Evolutionary conservation across 257 asterid species (phyloP).

Genomic region (Solanum sitiens): DNA sequence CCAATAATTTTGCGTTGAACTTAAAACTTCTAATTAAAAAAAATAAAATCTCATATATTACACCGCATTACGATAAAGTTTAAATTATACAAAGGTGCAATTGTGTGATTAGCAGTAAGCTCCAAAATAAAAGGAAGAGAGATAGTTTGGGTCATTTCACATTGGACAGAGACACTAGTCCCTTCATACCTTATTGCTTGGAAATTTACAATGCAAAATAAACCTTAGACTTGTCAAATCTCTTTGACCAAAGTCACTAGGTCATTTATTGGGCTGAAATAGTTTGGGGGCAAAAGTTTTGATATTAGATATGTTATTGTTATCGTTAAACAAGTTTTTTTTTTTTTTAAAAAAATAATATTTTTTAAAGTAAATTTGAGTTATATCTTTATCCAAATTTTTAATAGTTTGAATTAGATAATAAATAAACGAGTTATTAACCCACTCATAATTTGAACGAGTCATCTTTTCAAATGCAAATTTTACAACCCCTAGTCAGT

Average conservation of each 20-base stretch:
- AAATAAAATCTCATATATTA: too few species aligned
- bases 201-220: neutral
- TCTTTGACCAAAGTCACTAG: neutral
- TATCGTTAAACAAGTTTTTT: too few species aligned
- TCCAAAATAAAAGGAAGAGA: slow-evolving; percentile 26
- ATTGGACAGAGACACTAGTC: neutral
- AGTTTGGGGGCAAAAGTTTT: neutral
- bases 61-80: too few species aligned
- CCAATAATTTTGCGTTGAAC: too few species aligned
- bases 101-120: neutral
- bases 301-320: too few species aligned
- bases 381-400: neutral
- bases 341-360: too few species aligned
- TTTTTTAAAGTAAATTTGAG: neutral
- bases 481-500: neutral
- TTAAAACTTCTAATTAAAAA: too few species aligned
- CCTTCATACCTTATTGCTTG: neutral
- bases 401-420: neutral
- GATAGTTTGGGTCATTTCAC: neutral
- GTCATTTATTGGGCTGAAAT: neutral
- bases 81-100: too few species aligned
- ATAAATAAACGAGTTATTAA: neutral
- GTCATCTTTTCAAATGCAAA: neutral
- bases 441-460: neutral
- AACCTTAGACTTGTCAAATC: neutral